Base-by-base conservation (phyloP, 208 protist genomes). In the Acanthamoeba castellanii region DNA sequence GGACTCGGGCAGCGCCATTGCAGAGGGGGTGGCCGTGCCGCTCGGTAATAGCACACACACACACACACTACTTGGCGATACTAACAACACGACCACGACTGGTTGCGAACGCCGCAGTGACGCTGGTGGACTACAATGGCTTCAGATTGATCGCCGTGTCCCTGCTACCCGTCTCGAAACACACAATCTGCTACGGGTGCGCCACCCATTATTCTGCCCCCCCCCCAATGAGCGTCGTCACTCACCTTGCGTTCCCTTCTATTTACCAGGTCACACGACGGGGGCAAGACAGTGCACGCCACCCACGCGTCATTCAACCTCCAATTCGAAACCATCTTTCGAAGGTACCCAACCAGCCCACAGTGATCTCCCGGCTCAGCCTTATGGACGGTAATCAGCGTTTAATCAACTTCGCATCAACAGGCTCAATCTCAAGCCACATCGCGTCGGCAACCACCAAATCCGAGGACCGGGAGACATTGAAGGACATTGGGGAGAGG, bases 401-500 rank as follows among this genome's bases (percentile, higher is more conserved):
- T n/a, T n/a, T n/a, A n/a, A n/a, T 42, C 13, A 25, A 18, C 32
- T 78, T 20, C 34, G n/a, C 9, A 1, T 20, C 34, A 42, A n/a
- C n/a, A n/a, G 32, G 7, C 34, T 92, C 27, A 94, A 94, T 27
- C 72, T 94, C 42, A 94, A 94, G 66, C 30, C 27, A 16, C 90
- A 94, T 42, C 34, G 27, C 0, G 90, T 94, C 1, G 70, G 70
- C n/a, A 22, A 64, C 27, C 45, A 55, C 22, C 16, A n/a, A 6
- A 45, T 95, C 27, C 42, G 57, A 18, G 70, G 59, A 2, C 78
- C 76, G 4, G 93, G 93, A 8, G 93, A 95, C 84, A 95, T 95
- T 30, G 93, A 95, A 30, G 93, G 93, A 27, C 93, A 95, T 30
- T 78, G 68, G 84, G 93, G 78, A 47, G n/a, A 72, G 66, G 66